A percentile compares a stretch with the other conserved stretches of the same genome.
Evolutionary conservation across 2,329 filamentous ascomycete genomes (phyloP).

Genomic region (Penicillium digitatum): DNA sequence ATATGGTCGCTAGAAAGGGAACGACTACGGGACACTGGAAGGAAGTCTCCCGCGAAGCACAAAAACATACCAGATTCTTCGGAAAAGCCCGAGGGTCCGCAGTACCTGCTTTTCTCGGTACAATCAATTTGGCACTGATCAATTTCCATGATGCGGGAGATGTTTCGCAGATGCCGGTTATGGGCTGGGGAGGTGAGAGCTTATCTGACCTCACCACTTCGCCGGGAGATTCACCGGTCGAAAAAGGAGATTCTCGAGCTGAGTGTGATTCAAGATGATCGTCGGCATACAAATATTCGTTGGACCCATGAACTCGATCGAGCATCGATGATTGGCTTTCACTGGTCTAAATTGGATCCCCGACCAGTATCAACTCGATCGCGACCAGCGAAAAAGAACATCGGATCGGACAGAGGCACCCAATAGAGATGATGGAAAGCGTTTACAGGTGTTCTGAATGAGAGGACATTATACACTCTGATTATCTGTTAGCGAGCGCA

Average conservation of each 20-base stretch:
- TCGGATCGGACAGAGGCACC: background rate
- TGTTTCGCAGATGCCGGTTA: background rate
- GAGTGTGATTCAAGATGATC: slow-evolving; percentile 21
- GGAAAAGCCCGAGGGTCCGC: slow-evolving; percentile 9
- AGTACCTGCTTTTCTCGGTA: slow-evolving; percentile 14
- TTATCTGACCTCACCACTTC: background rate
- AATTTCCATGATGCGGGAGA: slow-evolving; percentile 26
- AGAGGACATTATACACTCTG: background rate
- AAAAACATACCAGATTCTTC: background rate
- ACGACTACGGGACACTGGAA: background rate
- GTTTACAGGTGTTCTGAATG: background rate
- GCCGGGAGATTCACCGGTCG: background rate
- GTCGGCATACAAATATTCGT: background rate
- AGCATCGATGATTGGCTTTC: background rate
- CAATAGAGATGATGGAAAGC: background rate
- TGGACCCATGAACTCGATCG: background rate
- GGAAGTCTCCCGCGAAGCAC: background rate
- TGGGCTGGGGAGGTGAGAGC: background rate
- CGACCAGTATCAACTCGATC: background rate
- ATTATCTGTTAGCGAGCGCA: no score
- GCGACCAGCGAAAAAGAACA: background rate
- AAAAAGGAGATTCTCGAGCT: background rate
- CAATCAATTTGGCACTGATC: slow-evolving; percentile 12
- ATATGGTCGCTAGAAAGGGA: background rate
- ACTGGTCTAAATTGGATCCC: background rate